Percentiles rank a stretch among this genome's conserved stretches.
phyloP scores from a whole-genome alignment of 768 basidiomycete genomes.

The Russula compacta region DNA sequence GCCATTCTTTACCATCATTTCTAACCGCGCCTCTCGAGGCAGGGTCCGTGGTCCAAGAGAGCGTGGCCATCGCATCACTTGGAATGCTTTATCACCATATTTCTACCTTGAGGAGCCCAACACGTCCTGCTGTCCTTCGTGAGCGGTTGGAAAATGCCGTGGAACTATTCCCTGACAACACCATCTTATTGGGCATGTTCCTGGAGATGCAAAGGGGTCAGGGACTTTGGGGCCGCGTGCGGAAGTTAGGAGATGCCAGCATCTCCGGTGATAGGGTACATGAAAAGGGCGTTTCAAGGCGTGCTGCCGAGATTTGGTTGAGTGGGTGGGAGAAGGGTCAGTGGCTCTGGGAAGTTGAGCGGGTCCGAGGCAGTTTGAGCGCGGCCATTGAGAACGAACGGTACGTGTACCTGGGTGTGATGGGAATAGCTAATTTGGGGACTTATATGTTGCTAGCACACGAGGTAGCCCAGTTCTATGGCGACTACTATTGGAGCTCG shows the following conservation, averaged over 20 bases:
- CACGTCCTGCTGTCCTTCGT: constrained; percentile 49
- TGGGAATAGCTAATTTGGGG: neutral
- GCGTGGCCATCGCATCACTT: constrained; percentile 45
- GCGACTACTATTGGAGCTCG: constrained; percentile 69
- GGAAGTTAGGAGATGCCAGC: constrained; percentile 43
- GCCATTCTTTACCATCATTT: constrained; percentile 33
- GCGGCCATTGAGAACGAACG: constrained; percentile 58
- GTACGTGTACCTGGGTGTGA: constrained; percentile 31
- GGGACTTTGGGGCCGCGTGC: constrained; percentile 68
- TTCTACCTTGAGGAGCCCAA: constrained; percentile 43
- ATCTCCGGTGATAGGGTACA: constrained; percentile 27
- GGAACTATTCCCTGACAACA: constrained; percentile 57
- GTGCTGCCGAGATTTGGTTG: constrained; percentile 67
- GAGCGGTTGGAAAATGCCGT: constrained; percentile 48
- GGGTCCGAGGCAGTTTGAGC: constrained; percentile 54
- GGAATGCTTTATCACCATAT: constrained; percentile 55
- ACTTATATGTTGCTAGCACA: constrained; percentile 38
- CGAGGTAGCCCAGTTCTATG: constrained; percentile 57
- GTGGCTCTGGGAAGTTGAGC: constrained; percentile 63
- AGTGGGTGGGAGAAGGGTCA: constrained; percentile 68
- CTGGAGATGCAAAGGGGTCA: constrained; percentile 70
- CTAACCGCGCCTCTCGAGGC: constrained; percentile 24
- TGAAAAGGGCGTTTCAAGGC: constrained; percentile 49
- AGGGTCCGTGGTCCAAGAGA: constrained; percentile 36
- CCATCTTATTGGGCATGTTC: constrained; percentile 62